Percentiles rank a stretch among this genome's conserved stretches.
Evolutionary conservation across 345 rosid species (phyloP).

Genomic region (Eucalyptus rudis): DNA sequence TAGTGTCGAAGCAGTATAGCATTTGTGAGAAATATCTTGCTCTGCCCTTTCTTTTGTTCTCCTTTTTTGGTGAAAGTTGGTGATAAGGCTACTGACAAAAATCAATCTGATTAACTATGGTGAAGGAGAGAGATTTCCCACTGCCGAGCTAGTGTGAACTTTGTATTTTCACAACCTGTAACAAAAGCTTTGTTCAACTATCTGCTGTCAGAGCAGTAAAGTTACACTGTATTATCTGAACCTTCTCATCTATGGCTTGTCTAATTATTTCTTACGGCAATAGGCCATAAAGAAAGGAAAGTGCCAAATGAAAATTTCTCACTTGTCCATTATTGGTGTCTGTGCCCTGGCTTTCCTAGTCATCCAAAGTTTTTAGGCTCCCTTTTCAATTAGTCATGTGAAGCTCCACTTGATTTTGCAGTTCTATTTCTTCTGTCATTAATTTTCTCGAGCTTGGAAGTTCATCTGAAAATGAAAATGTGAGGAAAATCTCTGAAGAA

Average conservation of each 20-base stretch:
- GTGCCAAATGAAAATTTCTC: neutral
- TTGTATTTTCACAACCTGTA: neutral
- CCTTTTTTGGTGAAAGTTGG: neutral
- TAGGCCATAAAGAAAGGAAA: neutral
- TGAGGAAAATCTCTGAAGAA: neutral
- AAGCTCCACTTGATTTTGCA: neutral
- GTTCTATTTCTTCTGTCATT: neutral
- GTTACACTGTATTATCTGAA: neutral
- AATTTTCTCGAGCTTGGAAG: neutral
- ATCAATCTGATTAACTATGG: neutral
- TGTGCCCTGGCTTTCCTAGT: neutral
- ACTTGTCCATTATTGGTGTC: neutral
- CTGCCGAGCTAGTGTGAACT: neutral
- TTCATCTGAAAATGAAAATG: neutral
- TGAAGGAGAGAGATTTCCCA: neutral
- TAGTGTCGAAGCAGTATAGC: neutral
- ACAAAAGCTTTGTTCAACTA: neutral
- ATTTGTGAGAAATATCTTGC: neutral
- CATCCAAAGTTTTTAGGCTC: neutral
- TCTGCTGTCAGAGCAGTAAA: neutral
- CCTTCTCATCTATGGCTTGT: fast-evolving
- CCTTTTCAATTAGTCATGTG: neutral
- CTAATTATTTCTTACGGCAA: neutral
- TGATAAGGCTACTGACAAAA: neutral
- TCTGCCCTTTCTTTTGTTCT: neutral